These are phyloP conservation scores for Chondrus crispus DNA, from an alignment of 23 red algal species.

Conservation along the genomic window DNA sequence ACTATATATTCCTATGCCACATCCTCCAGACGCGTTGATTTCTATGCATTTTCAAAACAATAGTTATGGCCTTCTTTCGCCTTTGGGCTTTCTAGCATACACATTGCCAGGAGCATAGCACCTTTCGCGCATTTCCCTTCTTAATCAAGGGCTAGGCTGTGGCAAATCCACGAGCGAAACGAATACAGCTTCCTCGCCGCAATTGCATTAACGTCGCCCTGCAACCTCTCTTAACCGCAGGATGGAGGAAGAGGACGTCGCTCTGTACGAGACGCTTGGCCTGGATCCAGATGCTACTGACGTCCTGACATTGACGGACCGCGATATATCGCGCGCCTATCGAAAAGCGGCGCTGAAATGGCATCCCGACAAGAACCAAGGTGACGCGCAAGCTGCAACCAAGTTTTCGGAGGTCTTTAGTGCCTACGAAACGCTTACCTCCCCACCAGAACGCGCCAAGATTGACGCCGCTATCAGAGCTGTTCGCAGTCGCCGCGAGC, in stretches of 20 bases:
- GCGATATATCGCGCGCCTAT: constrained; percentile 56
- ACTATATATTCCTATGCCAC: too few relatives aligned
- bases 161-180: background rate
- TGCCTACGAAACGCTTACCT: constrained; percentile 85
- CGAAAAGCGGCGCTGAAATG: constrained; percentile 79
- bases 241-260: constrained; percentile 41
- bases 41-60: too few relatives aligned
- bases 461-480: constrained; percentile 63
- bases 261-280: constrained; percentile 19
- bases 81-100: background rate
- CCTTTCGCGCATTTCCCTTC: too few relatives aligned
- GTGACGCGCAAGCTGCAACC: constrained; percentile 62
- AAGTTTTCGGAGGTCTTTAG: constrained; percentile 85
- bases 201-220: too few relatives aligned
- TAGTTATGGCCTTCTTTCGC: background rate
- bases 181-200: too few relatives aligned
- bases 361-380: constrained; percentile 95
- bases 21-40: too few relatives aligned
- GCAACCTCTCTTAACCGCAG: background rate
- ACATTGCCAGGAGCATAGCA: background rate
- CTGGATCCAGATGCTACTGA: constrained; percentile 7
- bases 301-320: constrained; percentile 18
- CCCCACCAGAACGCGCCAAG: constrained; percentile 69
- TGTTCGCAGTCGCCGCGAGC: background rate
- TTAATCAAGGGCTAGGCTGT: background rate